Conservation (phyloP, 192 early-diverging fungal species). For the Coemansia sp. region DNA sequence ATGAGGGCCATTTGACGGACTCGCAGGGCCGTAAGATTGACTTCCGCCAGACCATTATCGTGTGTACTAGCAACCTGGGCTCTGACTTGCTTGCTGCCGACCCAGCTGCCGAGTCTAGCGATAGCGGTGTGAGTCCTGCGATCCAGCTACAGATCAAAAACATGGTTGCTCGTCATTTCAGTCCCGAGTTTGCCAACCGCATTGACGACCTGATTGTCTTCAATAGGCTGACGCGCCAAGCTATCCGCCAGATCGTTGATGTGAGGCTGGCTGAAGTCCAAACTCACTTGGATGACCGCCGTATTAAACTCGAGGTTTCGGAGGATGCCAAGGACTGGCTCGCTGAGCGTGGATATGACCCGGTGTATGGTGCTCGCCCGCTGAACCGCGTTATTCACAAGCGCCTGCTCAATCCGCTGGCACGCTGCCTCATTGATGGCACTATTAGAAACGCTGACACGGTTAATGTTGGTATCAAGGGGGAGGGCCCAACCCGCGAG, state of each 20-base stretch:
- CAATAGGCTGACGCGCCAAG: constrained; percentile 67
- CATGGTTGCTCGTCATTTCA: constrained; percentile 73
- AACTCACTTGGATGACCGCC: constrained; percentile 60
- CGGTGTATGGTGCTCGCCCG: constrained; percentile 70
- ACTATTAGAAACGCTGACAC: constrained; percentile 61
- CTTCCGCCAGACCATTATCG: constrained; percentile 81
- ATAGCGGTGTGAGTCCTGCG: constrained; percentile 46
- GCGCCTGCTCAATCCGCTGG: constrained; percentile 58
- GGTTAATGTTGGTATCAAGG: constrained; percentile 53
- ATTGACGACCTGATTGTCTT: constrained; percentile 83
- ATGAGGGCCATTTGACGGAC: constrained; percentile 78
- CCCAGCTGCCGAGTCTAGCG: constrained; percentile 32
- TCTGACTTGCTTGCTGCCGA: constrained; percentile 66
- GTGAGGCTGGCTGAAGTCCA: constrained; percentile 70
- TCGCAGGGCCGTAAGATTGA: constrained; percentile 76
- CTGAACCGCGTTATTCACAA: constrained; percentile 71
- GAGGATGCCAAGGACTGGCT: constrained; percentile 65
- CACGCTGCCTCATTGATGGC: constrained; percentile 67
- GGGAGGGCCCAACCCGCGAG: constrained; percentile 16
- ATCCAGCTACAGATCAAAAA: constrained; percentile 67
- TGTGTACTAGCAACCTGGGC: constrained; percentile 82
- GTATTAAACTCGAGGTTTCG: constrained; percentile 60
- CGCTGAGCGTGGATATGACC: constrained; percentile 67
- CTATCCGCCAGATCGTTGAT: constrained; percentile 76
- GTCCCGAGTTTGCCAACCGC: constrained; percentile 80